Conservation (phyloP, 2,329 filamentous ascomycete genomes). For the Pseudogymnoascus sp. region DNA sequence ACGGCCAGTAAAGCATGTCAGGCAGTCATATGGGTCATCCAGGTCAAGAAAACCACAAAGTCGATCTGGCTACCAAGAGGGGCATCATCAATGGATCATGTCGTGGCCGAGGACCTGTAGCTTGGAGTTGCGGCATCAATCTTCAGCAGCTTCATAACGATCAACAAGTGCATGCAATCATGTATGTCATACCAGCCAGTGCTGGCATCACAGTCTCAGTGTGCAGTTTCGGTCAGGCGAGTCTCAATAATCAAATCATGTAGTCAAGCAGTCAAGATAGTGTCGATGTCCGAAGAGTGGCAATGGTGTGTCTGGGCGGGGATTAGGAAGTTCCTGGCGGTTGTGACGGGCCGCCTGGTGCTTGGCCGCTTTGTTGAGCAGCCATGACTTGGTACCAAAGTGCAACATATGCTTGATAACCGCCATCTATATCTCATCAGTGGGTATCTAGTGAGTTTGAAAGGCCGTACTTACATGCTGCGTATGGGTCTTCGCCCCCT, state of each 20-base stretch:
- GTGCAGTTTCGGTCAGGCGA: slow-evolving; percentile 13
- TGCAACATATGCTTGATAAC: slow-evolving; percentile 73
- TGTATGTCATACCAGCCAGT: slow-evolving; percentile 19
- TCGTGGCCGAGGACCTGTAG: neutral
- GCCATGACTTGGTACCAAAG: slow-evolving; percentile 72
- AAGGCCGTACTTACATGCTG: slow-evolving; percentile 53
- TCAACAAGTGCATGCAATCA: slow-evolving; percentile 20
- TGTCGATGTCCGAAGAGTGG: slow-evolving; percentile 24
- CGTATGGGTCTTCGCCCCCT: slow-evolving; percentile 62
- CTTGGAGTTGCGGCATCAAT: slow-evolving; percentile 8
- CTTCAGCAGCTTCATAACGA: slow-evolving; percentile 11
- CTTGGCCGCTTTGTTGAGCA: slow-evolving; percentile 39
- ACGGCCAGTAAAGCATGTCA: slow-evolving; percentile 9
- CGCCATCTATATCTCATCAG: slow-evolving; percentile 52
- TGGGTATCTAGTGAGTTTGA: slow-evolving; percentile 23
- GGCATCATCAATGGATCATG: slow-evolving; percentile 10
- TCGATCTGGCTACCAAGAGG: slow-evolving; percentile 7
- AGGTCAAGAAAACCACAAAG: neutral
- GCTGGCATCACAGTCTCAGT: slow-evolving; percentile 13
- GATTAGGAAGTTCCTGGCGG: slow-evolving; percentile 36
- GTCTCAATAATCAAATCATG: slow-evolving; percentile 27
- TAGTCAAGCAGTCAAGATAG: slow-evolving; percentile 29
- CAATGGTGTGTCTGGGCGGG: slow-evolving; percentile 19
- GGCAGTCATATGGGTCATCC: slow-evolving; percentile 7
- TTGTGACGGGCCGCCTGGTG: slow-evolving; percentile 33